phyloP scores from a whole-genome alignment of 352 stramenopile species.

The Globisporangium heterothallicum region DNA sequence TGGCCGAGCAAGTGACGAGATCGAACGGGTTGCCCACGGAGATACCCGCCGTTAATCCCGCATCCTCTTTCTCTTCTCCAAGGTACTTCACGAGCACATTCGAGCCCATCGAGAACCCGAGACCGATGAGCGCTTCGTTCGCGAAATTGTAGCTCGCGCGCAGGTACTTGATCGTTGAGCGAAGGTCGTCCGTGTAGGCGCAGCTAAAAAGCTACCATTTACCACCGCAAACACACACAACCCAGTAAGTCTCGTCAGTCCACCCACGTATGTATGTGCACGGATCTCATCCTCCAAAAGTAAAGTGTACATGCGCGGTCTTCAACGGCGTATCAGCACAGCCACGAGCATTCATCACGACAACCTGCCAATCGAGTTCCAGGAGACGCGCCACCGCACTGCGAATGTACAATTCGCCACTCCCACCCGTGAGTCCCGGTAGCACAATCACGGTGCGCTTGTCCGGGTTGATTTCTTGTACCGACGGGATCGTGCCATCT shows the following conservation, averaged over 20 bases:
- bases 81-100: conserved; percentile 78
- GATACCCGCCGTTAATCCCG: conserved; percentile 37
- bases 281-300: not conserved
- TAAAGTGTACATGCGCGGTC: conserved; percentile 18
- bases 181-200: conserved; percentile 66
- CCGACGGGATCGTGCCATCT: conserved; percentile 11
- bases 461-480: conserved; percentile 24
- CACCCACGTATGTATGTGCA: not conserved
- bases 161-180: conserved; percentile 34
- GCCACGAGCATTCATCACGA: conserved; percentile 70
- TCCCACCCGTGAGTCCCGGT: conserved; percentile 53
- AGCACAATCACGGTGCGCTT: conserved; percentile 46
- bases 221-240: not conserved
- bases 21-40: conserved; percentile 72
- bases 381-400: conserved; percentile 32
- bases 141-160: conserved; percentile 34
- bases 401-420: conserved; percentile 64
- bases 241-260: no score
- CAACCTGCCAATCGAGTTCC: conserved; percentile 50
- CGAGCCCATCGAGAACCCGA: conserved; percentile 68
- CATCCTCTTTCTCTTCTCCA: conserved; percentile 38
- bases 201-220: conserved; percentile 49
- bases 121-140: conserved; percentile 31
- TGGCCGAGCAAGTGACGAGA: conserved; percentile 37
- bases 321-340: conserved; percentile 55